phyloP scores from a whole-genome alignment of 2,329 filamentous ascomycete species.

The Colletotrichum plurivorum region DNA sequence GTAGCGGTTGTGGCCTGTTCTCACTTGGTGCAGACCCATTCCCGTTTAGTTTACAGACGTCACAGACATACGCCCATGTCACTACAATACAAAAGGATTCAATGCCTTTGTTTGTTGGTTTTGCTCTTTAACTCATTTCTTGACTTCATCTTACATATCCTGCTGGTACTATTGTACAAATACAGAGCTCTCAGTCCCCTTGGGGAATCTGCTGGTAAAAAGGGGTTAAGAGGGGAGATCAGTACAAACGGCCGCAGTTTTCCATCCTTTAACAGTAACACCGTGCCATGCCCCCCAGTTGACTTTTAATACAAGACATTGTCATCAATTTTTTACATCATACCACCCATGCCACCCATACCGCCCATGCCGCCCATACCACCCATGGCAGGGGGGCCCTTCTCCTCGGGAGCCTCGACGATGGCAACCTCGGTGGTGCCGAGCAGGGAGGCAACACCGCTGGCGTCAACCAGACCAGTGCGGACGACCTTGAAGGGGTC shows the following conservation, averaged over 20 bases:
- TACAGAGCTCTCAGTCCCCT: constrained; percentile 40
- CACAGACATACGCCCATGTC: not conserved
- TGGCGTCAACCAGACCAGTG: constrained; percentile 94
- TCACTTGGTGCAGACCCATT: constrained; percentile 4
- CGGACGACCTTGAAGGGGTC: constrained; percentile 99
- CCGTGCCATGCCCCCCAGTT: constrained; percentile 64
- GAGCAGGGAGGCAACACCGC: constrained; percentile 94
- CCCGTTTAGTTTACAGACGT: constrained; percentile 4
- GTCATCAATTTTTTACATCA: constrained; percentile 65
- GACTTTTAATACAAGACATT: constrained; percentile 45
- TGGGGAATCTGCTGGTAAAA: constrained; percentile 36
- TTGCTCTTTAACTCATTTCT: constrained; percentile 31
- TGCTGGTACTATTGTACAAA: constrained; percentile 42
- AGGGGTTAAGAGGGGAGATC: constrained; percentile 39
- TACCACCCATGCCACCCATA: constrained; percentile 73
- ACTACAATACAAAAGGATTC: not conserved
- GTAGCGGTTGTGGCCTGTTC: constrained; percentile 15
- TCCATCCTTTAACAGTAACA: constrained; percentile 59
- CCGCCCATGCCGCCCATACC: constrained; percentile 79
- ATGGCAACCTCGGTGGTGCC: constrained; percentile 99
- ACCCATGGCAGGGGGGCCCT: constrained; percentile 74
- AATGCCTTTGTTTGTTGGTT: constrained; percentile 20
- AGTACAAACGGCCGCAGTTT: constrained; percentile 51
- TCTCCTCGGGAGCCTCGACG: constrained; percentile 95
- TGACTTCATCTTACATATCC: constrained; percentile 40